phyloP scores from a whole-genome alignment of 805 yeast species.

The Ogataea salicorniae region DNA sequence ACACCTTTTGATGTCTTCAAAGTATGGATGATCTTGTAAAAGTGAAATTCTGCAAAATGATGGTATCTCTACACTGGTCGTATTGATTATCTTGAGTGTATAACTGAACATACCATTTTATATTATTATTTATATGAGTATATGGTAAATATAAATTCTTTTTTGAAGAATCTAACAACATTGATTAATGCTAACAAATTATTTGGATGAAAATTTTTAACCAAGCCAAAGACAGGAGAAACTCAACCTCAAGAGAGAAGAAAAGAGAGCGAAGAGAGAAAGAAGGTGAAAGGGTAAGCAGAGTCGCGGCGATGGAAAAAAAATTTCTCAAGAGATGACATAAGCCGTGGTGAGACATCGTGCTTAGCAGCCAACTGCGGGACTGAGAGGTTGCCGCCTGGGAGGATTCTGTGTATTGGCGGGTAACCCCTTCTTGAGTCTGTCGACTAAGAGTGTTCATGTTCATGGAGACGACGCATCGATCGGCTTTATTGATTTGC shows the following conservation, averaged over 20 bases:
- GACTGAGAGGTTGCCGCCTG: background rate
- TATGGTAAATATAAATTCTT: background rate
- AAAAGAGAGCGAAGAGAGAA: background rate
- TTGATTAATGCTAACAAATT: background rate
- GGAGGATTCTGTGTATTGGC: background rate
- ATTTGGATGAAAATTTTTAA: slow-evolving; percentile 3
- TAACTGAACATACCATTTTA: slow-evolving; percentile 15
- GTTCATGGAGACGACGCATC: background rate
- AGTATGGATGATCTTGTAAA: too few relatives aligned
- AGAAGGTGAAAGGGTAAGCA: background rate
- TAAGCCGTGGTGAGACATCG: too few relatives aligned
- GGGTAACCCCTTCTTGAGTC: background rate
- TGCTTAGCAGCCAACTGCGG: too few relatives aligned
- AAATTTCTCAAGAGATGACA: background rate
- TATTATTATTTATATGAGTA: slow-evolving; percentile 5
- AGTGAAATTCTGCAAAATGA: too few relatives aligned
- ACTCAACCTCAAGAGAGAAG: too few relatives aligned
- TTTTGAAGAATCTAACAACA: background rate
- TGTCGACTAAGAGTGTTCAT: too few relatives aligned
- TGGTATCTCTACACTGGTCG: background rate
- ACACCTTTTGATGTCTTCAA: too few relatives aligned
- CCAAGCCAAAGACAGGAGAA: background rate
- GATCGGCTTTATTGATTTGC: background rate
- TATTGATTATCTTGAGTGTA: background rate
- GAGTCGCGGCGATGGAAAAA: background rate